A percentile compares a stretch with the other conserved stretches of the same genome.
phyloP scores from a whole-genome alignment of 768 basidiomycete genomes.

The Phanerochaete carnosa region DNA sequence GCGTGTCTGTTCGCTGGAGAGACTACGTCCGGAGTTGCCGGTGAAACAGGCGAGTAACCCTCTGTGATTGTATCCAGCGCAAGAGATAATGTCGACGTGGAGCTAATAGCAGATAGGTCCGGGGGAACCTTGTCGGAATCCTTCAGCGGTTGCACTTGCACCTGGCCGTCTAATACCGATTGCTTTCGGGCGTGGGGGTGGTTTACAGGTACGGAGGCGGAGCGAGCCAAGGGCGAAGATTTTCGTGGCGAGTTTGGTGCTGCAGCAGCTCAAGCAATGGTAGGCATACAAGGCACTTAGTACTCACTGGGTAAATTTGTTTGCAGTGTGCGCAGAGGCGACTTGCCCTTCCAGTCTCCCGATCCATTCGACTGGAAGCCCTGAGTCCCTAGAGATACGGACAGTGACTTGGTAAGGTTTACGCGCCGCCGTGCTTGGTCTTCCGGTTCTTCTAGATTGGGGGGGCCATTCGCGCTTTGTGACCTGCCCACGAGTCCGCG shows the following conservation, averaged over 20 bases:
- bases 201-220: constrained; percentile 44
- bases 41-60: constrained; percentile 22
- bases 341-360: constrained; percentile 14
- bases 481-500: constrained; percentile 55
- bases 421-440: constrained; percentile 18
- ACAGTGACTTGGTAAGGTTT: constrained; percentile 59
- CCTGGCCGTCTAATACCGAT: constrained; percentile 56
- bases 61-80: constrained; percentile 34
- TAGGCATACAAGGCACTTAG: not conserved
- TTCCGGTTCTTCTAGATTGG: constrained; percentile 21
- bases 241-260: constrained; percentile 16
- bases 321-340: constrained; percentile 10
- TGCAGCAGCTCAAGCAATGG: not conserved
- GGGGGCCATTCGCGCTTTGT: constrained; percentile 26
- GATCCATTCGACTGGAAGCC: constrained; percentile 30
- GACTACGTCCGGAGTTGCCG: constrained; percentile 19
- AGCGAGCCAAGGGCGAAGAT: constrained; percentile 42
- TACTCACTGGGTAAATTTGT: not conserved
- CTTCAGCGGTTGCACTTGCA: constrained; percentile 28
- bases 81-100: constrained; percentile 29
- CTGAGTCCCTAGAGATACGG: constrained; percentile 55
- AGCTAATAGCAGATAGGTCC: constrained; percentile 25
- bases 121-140: constrained; percentile 5
- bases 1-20: constrained; percentile 7
- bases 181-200: constrained; percentile 81